These are phyloP conservation scores for Nannizziopsis barbatae DNA, from an alignment of 2,329 filamentous ascomycete species.

Conservation along the genomic window DNA sequence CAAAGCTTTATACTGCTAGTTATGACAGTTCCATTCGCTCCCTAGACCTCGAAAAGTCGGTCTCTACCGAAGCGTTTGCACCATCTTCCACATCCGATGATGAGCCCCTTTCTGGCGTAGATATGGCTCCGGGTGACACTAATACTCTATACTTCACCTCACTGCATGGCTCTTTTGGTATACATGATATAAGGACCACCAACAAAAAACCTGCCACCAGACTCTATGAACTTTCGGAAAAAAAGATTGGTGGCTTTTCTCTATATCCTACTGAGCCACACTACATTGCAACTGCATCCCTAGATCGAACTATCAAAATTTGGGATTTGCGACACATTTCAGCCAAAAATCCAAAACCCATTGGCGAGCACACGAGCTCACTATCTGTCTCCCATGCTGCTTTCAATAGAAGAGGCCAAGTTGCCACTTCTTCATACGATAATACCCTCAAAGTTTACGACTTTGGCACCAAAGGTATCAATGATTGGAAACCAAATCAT, in stretches of 20 bases:
- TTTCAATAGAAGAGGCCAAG: constrained; percentile 71
- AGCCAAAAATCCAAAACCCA: constrained; percentile 50
- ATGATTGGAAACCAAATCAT: constrained; percentile 48
- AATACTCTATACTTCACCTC: constrained; percentile 80
- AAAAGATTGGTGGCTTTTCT: constrained; percentile 92
- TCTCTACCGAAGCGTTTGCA: constrained; percentile 71
- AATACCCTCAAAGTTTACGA: constrained; percentile 90
- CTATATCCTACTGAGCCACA: constrained; percentile 70
- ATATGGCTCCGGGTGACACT: constrained; percentile 60
- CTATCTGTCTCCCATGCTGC: constrained; percentile 87
- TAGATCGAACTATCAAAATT: constrained; percentile 79
- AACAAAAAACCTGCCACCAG: constrained; percentile 43
- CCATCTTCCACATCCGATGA: constrained; percentile 60
- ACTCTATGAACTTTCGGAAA: constrained; percentile 67
- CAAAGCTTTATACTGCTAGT: constrained; percentile 69
- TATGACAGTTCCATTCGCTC: constrained; percentile 90
- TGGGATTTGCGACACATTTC: constrained; percentile 81
- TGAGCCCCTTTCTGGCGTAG: constrained; percentile 70
- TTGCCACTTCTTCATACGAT: constrained; percentile 89
- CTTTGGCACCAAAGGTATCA: constrained; percentile 48
- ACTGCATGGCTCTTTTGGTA: constrained; percentile 65
- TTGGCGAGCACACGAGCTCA: constrained; percentile 72
- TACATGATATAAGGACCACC: constrained; percentile 61
- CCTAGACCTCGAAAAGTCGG: constrained; percentile 68
- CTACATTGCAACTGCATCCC: constrained; percentile 73